A percentile compares a stretch with the other conserved stretches of the same genome.
Evolutionary conservation across 192 early-diverging fungal genomes (phyloP).

Genomic region (Coemansia sp.): DNA sequence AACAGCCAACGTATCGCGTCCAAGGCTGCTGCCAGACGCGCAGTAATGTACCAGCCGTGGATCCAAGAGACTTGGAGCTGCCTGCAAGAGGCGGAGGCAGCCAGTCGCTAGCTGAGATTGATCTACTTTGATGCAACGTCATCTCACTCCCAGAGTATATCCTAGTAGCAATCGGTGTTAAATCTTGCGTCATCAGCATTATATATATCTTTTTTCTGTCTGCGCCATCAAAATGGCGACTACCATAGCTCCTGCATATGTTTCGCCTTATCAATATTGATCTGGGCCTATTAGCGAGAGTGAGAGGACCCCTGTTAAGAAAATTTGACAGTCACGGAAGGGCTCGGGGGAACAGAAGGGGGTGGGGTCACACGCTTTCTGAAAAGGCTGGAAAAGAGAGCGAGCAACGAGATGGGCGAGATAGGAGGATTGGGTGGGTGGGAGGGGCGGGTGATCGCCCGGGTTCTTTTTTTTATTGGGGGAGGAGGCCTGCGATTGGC

Average conservation of each 20-base stretch:
- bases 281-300: background rate
- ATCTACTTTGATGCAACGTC: background rate
- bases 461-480: background rate
- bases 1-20: background rate
- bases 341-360: conserved; percentile 8
- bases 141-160: background rate
- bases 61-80: conserved; percentile 25
- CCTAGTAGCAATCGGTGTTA: background rate
- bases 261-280: background rate
- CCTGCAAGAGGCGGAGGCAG: background rate
- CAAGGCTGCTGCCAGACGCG: conserved; percentile 28
- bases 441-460: conserved; percentile 9
- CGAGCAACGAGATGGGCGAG: background rate
- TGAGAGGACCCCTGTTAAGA: background rate
- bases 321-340: background rate
- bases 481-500: background rate
- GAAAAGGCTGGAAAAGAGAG: background rate
- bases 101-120: background rate
- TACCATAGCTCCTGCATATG: background rate
- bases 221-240: conserved; percentile 1
- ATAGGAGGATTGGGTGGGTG: conserved; percentile 5
- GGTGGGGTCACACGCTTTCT: conserved; percentile 1
- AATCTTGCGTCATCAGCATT: conserved; percentile 1
- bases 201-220: background rate
- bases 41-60: conserved; percentile 52